Conservation (phyloP, 352 stramenopile species). For the Thraustotheca clavata region DNA sequence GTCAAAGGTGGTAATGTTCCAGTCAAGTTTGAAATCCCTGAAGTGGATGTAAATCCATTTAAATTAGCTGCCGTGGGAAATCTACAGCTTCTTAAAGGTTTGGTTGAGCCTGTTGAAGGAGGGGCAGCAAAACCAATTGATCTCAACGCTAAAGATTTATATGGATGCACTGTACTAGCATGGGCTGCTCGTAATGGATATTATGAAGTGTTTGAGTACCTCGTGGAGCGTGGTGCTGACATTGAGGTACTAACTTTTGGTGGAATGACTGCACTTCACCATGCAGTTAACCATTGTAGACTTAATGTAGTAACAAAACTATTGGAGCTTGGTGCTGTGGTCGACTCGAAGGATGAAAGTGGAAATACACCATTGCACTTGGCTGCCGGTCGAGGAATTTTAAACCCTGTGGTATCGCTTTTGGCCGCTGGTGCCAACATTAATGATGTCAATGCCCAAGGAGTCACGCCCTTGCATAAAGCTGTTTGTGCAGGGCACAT, state of each 20-base stretch:
- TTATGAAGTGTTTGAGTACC: constrained; percentile 68
- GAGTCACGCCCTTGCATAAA: constrained; percentile 82
- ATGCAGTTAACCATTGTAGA: constrained; percentile 75
- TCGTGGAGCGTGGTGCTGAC: constrained; percentile 53
- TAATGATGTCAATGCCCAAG: constrained; percentile 59
- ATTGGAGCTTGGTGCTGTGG: constrained; percentile 61
- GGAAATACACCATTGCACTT: constrained; percentile 83
- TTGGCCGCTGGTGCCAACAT: constrained; percentile 70
- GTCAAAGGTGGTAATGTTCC: constrained; percentile 13
- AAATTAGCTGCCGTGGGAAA: constrained; percentile 81
- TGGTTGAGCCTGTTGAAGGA: constrained; percentile 48
- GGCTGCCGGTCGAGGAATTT: constrained; percentile 63
- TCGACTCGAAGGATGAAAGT: constrained; percentile 75
- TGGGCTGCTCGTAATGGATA: constrained; percentile 82
- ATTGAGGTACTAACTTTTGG: constrained; percentile 67
- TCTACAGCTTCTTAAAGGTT: constrained; percentile 48
- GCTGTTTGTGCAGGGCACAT: constrained; percentile 70
- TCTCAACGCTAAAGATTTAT: constrained; percentile 71
- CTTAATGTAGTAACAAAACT: constrained; percentile 52
- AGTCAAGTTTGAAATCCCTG: constrained; percentile 63
- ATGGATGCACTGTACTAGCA: constrained; percentile 68
- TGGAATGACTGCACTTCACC: constrained; percentile 70
- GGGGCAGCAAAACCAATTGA: constrained; percentile 41
- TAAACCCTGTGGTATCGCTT: constrained; percentile 76
- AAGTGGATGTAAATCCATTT: constrained; percentile 78